phyloP scores from a whole-genome alignment of 768 basidiomycete species.

The Russula ochroleuca region DNA sequence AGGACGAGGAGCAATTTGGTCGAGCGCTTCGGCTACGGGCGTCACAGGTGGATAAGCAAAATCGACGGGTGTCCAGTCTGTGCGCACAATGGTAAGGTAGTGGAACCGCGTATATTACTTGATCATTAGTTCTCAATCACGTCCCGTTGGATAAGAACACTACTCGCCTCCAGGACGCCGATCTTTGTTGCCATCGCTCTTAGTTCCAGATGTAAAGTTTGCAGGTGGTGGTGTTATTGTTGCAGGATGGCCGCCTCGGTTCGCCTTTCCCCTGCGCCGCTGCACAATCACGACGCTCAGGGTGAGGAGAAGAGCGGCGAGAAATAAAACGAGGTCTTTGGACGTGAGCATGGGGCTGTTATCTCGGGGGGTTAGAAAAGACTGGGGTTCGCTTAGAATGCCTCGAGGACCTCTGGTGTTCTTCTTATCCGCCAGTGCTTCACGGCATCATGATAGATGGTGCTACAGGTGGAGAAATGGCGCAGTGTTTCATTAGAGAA shows the following conservation, averaged over 20 bases:
- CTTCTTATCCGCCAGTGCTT: neutral
- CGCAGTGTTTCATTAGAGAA: neutral
- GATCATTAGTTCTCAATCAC: neutral
- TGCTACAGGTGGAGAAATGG: neutral
- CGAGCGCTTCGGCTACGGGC: slow-evolving; percentile 39
- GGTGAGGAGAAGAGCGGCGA: slow-evolving; percentile 2
- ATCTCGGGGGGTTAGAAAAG: neutral
- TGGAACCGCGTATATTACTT: neutral
- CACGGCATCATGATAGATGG: neutral
- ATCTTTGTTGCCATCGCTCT: slow-evolving; percentile 27
- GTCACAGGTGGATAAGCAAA: slow-evolving; percentile 52
- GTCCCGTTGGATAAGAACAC: neutral
- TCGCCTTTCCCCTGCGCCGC: neutral
- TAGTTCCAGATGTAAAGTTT: neutral
- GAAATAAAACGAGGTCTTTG: neutral
- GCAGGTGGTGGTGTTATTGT: neutral
- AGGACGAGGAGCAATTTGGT: slow-evolving; percentile 50
- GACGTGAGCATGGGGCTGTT: neutral
- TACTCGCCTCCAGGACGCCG: slow-evolving; percentile 31
- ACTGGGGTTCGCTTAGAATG: neutral
- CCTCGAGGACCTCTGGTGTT: neutral
- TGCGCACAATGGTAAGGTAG: too few species aligned
- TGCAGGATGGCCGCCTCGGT: neutral
- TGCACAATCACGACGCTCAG: neutral
- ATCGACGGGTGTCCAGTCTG: slow-evolving; percentile 51